Conservation (phyloP, 192 early-diverging fungal species). For the Dimargaris cristalligena region DNA sequence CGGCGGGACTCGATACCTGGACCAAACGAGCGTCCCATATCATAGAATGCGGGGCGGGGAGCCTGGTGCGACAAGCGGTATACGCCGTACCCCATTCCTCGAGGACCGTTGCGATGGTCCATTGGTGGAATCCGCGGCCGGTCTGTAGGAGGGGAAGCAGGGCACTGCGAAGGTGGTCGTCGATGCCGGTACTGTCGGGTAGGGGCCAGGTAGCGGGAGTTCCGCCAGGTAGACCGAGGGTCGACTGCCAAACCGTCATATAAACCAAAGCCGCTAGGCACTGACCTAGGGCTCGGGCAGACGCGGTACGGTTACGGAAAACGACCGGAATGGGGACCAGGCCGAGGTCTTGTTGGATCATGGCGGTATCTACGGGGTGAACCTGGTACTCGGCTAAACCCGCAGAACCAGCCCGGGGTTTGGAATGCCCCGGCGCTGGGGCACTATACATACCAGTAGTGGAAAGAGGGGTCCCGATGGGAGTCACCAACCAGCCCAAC, state of each 20-base stretch:
- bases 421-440: conserved; percentile 16
- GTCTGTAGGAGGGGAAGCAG: conserved; percentile 46
- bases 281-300: conserved; percentile 61
- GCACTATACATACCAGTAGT: conserved; percentile 24
- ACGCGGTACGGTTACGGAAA: conserved; percentile 61
- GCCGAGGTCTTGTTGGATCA: conserved; percentile 81
- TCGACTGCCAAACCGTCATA: no score
- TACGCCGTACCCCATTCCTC: conserved; percentile 64
- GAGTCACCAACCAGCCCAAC: conserved; percentile 67
- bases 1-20: neutral
- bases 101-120: conserved; percentile 52
- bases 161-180: conserved; percentile 29
- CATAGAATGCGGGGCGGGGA: no score
- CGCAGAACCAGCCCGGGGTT: no score
- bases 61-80: neutral
- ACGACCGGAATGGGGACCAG: conserved; percentile 59
- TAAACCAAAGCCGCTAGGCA: conserved; percentile 32
- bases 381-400: conserved; percentile 43
- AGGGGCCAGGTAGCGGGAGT: no score
- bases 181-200: conserved; percentile 19
- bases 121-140: conserved; percentile 57
- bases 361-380: conserved; percentile 75
- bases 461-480: conserved; percentile 67
- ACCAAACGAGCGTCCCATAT: no score
- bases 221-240: no score